phyloP scores from a whole-genome alignment of 1,284 basidiomycete species.

The Sporisorium sorghi region DNA sequence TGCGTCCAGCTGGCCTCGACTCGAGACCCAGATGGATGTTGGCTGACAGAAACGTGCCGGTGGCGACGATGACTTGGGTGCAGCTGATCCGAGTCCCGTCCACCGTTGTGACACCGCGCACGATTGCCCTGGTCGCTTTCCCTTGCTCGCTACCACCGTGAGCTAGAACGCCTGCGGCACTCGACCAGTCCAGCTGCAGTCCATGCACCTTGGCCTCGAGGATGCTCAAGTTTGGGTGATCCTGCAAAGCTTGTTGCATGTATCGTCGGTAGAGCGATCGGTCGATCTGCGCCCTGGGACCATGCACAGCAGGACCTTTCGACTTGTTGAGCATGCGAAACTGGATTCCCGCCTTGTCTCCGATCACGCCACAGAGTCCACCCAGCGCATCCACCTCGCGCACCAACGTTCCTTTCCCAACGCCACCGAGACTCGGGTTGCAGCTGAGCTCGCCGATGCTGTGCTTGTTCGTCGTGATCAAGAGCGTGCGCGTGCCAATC shows the following conservation, averaged over 20 bases:
- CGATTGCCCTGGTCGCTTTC: constrained; percentile 72
- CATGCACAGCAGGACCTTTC: constrained; percentile 87
- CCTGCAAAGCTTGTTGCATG: constrained; percentile 79
- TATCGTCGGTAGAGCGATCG: constrained; percentile 81
- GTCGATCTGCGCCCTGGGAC: constrained; percentile 89
- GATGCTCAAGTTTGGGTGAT: constrained; percentile 78
- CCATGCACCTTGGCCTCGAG: constrained; percentile 82
- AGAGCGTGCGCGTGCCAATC: constrained; percentile 80
- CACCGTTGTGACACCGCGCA: constrained; percentile 81
- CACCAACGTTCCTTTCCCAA: constrained; percentile 89
- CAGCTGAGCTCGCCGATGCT: constrained; percentile 89
- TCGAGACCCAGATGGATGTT: constrained; percentile 87
- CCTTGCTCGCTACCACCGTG: not conserved
- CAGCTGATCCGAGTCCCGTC: constrained; percentile 81
- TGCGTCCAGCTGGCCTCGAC: constrained; percentile 83
- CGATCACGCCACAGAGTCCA: constrained; percentile 80
- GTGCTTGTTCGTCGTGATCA: constrained; percentile 82
- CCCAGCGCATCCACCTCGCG: constrained; percentile 88
- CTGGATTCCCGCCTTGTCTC: constrained; percentile 86
- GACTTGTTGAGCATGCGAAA: constrained; percentile 86
- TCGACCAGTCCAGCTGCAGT: constrained; percentile 75
- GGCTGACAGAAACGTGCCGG: constrained; percentile 88
- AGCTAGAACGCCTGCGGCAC: constrained; percentile 6
- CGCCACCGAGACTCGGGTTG: constrained; percentile 76
- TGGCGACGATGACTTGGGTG: constrained; percentile 85